Evolutionary conservation across 306 rosid genomes (phyloP), one percentile per base, ranked within the genome.

Genomic region (Castanospermum australe): DNA sequence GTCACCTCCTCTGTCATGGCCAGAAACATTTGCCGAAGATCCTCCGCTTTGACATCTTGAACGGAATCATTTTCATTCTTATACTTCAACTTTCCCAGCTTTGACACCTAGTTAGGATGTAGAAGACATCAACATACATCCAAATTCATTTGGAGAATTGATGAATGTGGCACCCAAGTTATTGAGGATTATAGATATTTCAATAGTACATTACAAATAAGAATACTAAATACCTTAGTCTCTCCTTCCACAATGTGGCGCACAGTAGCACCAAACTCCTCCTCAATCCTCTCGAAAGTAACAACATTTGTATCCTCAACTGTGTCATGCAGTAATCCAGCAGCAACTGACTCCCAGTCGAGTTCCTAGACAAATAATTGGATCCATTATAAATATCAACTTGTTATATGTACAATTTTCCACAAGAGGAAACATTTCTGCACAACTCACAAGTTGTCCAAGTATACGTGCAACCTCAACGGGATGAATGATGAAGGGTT

Each of bases 1-100:
- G 63, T 81, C 79, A 95, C 99, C 97, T 96, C 99, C 83, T 93
- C 97, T 64, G 99, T 96, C 99, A 96, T 96, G 66, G 98, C 99
- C 44, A 96, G 88, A 89, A 96, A 94, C 99, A 96, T 96, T 78
- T 96, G 99, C 59, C 96, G 88, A 65, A 93, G 92, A 75, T 96
- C 99, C 84, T 96, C 99, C 36, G 99, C 99, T 74, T 96, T 93
- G 73, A 96, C 99, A 86, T 96, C 99, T 89, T 85, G 94, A 78
- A 82, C 92, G 2, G 99, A 89, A 88, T 93, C 88, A 18, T 78
- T 81, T 76, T 91, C 94, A 73, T 87, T 90, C 85, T 91, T 93
- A 61, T 90, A 90, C 89, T 96, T 96, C 87, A 96, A 85, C 71
- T 96, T 96, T 78, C 98, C 99, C 71, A 93, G 85, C 87, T 96